phyloP scores from a whole-genome alignment of 2,329 filamentous ascomycete genomes.

The Penicillium sp. region DNA sequence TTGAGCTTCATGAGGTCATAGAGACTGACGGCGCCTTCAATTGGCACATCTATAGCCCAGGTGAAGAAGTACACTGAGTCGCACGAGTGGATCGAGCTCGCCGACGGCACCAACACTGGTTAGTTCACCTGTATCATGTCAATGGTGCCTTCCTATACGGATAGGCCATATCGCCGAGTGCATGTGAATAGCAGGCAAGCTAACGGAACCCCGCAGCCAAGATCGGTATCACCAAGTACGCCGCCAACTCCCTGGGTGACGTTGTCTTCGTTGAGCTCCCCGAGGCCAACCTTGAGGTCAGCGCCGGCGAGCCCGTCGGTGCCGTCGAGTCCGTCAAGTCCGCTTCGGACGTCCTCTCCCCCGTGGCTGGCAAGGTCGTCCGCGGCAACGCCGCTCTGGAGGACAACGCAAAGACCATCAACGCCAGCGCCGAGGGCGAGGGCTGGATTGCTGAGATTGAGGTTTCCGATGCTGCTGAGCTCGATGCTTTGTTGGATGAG shows the following conservation, averaged over 20 bases:
- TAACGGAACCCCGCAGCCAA: slow-evolving; percentile 50
- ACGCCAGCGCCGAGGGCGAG: slow-evolving; percentile 83
- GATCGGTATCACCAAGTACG: slow-evolving; percentile 86
- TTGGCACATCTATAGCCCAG: slow-evolving; percentile 33
- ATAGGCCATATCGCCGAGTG: not conserved
- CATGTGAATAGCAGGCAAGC: not conserved
- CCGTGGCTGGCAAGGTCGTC: slow-evolving; percentile 72
- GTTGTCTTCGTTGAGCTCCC: slow-evolving; percentile 98
- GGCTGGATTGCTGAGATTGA: slow-evolving; percentile 93
- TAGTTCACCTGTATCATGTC: slow-evolving; percentile 6
- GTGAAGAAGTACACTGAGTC: slow-evolving; percentile 89
- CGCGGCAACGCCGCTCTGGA: slow-evolving; percentile 73
- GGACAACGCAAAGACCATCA: slow-evolving; percentile 83
- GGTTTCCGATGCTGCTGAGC: slow-evolving; percentile 66
- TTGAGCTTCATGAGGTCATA: slow-evolving; percentile 9
- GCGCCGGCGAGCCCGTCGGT: slow-evolving; percentile 79
- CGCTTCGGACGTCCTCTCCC: slow-evolving; percentile 94
- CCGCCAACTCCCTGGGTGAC: slow-evolving; percentile 87
- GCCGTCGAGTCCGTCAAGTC: slow-evolving; percentile 98
- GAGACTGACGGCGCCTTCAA: slow-evolving; percentile 24
- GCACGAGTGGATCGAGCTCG: slow-evolving; percentile 96
- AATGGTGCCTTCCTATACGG: not conserved
- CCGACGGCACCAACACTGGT: slow-evolving; percentile 76
- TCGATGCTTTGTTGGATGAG: slow-evolving; percentile 73
- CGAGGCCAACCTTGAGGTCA: slow-evolving; percentile 64